These are phyloP conservation scores for Priceomyces carsonii DNA, from an alignment of 805 yeast genomes.

Conservation along the genomic window DNA sequence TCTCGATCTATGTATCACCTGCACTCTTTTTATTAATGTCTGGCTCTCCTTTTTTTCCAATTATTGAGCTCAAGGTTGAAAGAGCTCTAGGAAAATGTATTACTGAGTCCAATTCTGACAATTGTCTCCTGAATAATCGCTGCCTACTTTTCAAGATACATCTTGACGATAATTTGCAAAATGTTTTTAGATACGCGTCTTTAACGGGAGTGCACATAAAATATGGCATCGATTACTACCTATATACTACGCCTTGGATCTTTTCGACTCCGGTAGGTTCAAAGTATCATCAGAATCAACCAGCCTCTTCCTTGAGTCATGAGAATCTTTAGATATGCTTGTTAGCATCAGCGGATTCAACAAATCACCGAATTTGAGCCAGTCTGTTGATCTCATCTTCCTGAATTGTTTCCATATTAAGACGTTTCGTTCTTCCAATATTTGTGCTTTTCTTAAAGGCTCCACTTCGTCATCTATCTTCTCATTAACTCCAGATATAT, in stretches of 20 bases:
- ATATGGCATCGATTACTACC: background rate
- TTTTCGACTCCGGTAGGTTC: conserved; percentile 2
- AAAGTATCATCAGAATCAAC: background rate
- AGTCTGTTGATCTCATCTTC: conserved; percentile 17
- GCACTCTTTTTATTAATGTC: no score
- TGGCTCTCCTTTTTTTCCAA: no score
- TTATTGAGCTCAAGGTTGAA: no score
- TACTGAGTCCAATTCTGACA: no score
- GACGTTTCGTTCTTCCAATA: conserved; percentile 27
- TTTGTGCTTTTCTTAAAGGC: conserved; percentile 9
- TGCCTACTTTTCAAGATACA: no score
- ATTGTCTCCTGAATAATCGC: no score
- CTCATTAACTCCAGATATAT: conserved; percentile 10
- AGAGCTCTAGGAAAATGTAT: no score
- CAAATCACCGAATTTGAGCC: conserved; percentile 28
- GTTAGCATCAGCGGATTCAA: conserved; percentile 7
- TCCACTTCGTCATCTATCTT: conserved; percentile 12
- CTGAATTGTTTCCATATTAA: conserved; percentile 35
- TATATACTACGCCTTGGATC: conserved; percentile 4
- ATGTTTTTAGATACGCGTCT: conserved; percentile 2
- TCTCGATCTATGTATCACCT: no score
- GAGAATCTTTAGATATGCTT: background rate
- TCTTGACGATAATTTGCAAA: background rate
- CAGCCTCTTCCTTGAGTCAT: background rate
- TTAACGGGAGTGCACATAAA: background rate